Percentiles rank a stretch among this genome's conserved stretches.
Evolutionary conservation across 768 basidiomycete species (phyloP).

Genomic region (Postia placenta): DNA sequence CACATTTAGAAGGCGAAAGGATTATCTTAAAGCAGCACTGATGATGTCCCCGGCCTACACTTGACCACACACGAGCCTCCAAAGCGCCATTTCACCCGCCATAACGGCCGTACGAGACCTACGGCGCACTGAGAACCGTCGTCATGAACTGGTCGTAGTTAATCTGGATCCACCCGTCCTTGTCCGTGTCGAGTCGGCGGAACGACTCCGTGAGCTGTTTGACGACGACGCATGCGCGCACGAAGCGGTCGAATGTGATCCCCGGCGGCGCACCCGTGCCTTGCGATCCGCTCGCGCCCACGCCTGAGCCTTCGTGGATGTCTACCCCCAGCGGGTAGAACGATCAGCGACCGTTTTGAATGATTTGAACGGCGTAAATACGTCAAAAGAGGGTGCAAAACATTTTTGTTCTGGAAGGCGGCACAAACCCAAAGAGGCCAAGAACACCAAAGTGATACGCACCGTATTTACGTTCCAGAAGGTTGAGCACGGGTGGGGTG

Average conservation of each 20-base stretch:
- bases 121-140: conserved; percentile 36
- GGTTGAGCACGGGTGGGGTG: conserved; percentile 53
- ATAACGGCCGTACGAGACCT: too few species aligned
- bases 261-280: conserved; percentile 35
- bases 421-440: not conserved
- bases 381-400: not conserved
- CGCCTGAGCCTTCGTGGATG: conserved; percentile 44
- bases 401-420: not conserved
- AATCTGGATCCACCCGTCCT: conserved; percentile 65
- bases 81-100: too few species aligned
- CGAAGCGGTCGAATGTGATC: conserved; percentile 83
- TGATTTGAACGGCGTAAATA: conserved; percentile 5
- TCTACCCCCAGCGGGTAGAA: conserved; percentile 40
- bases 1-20: too few species aligned
- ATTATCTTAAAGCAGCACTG: too few species aligned
- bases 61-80: too few species aligned
- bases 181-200: conserved; percentile 55
- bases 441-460: conserved; percentile 17
- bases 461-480: conserved; percentile 81
- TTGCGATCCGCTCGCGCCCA: conserved; percentile 13
- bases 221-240: conserved; percentile 77
- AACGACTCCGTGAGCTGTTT: conserved; percentile 75
- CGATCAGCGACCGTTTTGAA: conserved; percentile 24
- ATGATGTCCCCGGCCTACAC: too few species aligned
- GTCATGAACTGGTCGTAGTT: conserved; percentile 71